Evolutionary conservation across 2,329 filamentous ascomycete species (phyloP).

Genomic region (Clathrospora elynae): DNA sequence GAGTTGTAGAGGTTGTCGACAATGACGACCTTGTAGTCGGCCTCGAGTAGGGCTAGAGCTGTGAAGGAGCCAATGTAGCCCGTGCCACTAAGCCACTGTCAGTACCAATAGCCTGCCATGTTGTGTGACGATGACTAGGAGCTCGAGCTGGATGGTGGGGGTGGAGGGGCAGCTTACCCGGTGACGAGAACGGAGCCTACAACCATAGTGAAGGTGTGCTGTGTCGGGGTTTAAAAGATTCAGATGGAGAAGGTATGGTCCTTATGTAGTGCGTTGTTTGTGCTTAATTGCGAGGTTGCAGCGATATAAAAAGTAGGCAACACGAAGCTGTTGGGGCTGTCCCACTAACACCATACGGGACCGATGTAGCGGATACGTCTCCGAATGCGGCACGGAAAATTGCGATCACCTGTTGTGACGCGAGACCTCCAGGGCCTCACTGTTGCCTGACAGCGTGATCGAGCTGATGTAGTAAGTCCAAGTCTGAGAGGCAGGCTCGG

Average conservation of each 20-base stretch:
- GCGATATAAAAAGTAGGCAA: conserved; percentile 27
- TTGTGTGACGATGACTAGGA: conserved; percentile 3
- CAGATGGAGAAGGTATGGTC: background rate
- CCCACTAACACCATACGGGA: conserved; percentile 12
- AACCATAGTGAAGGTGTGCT: conserved; percentile 61
- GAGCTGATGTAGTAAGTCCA: too few species aligned
- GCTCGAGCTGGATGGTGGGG: conserved; percentile 25
- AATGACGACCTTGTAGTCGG: conserved; percentile 95
- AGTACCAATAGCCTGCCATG: conserved; percentile 6
- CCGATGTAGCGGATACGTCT: conserved; percentile 25
- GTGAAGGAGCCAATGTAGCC: conserved; percentile 99
- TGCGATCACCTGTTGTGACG: background rate
- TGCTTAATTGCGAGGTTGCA: conserved; percentile 19
- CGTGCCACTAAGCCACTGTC: conserved; percentile 70
- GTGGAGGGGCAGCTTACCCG: conserved; percentile 66
- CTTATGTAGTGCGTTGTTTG: conserved; percentile 1
- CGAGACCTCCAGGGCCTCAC: background rate
- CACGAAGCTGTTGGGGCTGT: conserved; percentile 20
- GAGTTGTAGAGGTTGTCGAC: conserved; percentile 98
- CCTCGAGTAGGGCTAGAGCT: conserved; percentile 84
- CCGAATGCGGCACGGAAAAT: conserved; percentile 16
- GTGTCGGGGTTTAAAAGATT: background rate
- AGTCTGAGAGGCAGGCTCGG: too few species aligned
- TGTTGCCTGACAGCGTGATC: too few species aligned
- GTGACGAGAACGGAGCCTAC: conserved; percentile 89